These are phyloP conservation scores for Cochliopodium minus DNA, from an alignment of 208 protist species.

Conservation along the genomic window DNA sequence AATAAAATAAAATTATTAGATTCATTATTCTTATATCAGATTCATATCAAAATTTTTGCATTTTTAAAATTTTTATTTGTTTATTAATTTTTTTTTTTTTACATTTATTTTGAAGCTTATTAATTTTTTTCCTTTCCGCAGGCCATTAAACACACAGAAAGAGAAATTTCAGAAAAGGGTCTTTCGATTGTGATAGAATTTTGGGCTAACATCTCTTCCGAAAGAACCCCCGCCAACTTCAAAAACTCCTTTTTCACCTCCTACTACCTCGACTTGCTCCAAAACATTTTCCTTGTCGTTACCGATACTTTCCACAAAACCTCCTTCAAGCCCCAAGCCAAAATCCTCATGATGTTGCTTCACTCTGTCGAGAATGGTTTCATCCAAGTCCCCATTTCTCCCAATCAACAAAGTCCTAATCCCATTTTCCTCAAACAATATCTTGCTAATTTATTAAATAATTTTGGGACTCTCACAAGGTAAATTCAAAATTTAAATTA, in stretches of 20 bases:
- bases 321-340: background rate
- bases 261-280: background rate
- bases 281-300: background rate
- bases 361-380: background rate
- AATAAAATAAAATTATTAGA: too few species aligned
- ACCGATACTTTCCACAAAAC: background rate
- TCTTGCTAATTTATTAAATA: background rate
- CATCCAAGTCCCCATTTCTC: background rate
- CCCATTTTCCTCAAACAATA: background rate
- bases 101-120: too few species aligned
- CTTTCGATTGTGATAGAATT: background rate
- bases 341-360: background rate
- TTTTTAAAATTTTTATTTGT: too few species aligned
- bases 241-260: background rate
- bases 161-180: slow-evolving; percentile 2
- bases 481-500: background rate
- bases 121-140: too few species aligned
- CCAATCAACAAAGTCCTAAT: background rate
- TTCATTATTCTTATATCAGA: too few species aligned
- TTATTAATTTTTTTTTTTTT: too few species aligned
- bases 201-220: background rate
- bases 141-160: background rate
- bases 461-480: background rate
- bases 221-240: too few species aligned
- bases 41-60: too few species aligned